Evolutionary conservation across 257 asterid species (phyloP).

Genomic region (Vinca minor): DNA sequence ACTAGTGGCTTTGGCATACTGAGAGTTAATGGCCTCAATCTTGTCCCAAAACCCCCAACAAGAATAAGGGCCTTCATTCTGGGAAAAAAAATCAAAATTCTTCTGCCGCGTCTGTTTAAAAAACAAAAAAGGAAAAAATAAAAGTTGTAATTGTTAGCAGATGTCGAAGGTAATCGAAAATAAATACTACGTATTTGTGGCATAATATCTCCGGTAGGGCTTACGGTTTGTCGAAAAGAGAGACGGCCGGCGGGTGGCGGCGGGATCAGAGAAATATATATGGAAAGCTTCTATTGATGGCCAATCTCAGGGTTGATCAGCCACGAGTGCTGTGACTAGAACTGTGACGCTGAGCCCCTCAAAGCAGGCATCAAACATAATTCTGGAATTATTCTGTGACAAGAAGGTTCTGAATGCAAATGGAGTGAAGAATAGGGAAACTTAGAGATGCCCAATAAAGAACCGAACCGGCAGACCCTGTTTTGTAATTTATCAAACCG

Average conservation of each 20-base stretch:
- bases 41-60: slow-evolving; percentile 91
- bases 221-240: not conserved
- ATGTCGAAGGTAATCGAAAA: not conserved
- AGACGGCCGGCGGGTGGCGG: not conserved
- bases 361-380: no score
- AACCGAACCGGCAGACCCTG: no score
- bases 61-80: slow-evolving; percentile 89
- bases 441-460: no score
- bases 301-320: not conserved
- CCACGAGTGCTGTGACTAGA: no score
- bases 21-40: slow-evolving; percentile 84
- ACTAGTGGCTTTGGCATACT: slow-evolving; percentile 91
- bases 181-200: not conserved
- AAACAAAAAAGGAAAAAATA: no score
- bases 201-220: not conserved
- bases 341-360: no score
- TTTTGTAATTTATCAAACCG: no score
- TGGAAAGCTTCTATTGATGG: not conserved
- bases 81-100: slow-evolving; percentile 10
- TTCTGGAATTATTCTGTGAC: no score
- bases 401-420: no score
- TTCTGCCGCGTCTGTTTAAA: not conserved
- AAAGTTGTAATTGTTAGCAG: not conserved
- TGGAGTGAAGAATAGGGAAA: no score
- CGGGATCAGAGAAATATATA: not conserved